Base-by-base conservation (phyloP, 2,329 filamentous ascomycete species). In the Curvularia spicifera region DNA sequence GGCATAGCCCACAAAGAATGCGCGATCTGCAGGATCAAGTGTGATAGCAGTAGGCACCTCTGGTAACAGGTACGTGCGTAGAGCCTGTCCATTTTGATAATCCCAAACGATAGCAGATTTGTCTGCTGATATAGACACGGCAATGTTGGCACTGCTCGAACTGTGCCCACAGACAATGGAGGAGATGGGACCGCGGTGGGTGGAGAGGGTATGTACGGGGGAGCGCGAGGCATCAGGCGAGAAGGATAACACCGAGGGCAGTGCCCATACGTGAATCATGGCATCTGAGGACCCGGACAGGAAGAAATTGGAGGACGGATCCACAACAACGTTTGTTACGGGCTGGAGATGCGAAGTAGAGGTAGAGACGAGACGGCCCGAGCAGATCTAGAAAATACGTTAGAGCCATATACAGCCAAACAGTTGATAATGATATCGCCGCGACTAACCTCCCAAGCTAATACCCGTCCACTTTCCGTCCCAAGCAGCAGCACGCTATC, bases 71-170 rank as follows among this genome's bases (percentile, higher is more conserved):
- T 96, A 87, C 4, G 93, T 98, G 43, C 93, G 87, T 56, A 98
- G 80, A 10, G 89, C 82, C 59, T 87, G 85, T 39, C 91, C 91
- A 0, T 87, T 91, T 61, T 88, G 87, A 74, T 96, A 96, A 78
- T 98, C 93, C 95, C 95, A 99, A 59, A 96, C 83, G 69, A 97
- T 89, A 67, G 91, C 91, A 7, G 91, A 95, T 78, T 91, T 93
- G 79, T 98, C 95, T 68, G 86, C 88, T 64, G 91, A 91, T 6
- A 89, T 87, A 3, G 94, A 96, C 20, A 97, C 84, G 58, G 90
- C 93, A 60, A 98, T 87, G 75, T 91, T 94, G 57, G 89, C 89
- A 68, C 88, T 86, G 73, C 87, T 89, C 59, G 84, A 81, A 71
- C 89, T 89, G 70, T 91, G 87, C 18, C 90, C 89, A 53, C 84